Conservation (phyloP, 1,139 yeast genomes). For the Taphrina communis region DNA sequence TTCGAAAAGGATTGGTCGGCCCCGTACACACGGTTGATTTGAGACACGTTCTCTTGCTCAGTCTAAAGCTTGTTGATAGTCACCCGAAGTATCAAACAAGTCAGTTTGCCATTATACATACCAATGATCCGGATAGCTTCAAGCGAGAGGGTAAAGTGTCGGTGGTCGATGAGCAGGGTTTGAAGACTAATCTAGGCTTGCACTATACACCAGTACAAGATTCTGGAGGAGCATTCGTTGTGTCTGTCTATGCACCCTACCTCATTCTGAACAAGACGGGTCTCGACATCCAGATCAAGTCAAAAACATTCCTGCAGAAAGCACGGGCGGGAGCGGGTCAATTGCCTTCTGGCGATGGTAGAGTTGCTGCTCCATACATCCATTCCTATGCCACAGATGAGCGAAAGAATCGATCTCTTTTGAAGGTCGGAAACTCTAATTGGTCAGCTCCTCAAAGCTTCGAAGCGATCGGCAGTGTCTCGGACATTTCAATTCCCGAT, state of each 20-base stretch:
- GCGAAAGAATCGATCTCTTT: constrained; percentile 69
- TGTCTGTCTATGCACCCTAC: constrained; percentile 83
- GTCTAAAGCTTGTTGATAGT: constrained; percentile 66
- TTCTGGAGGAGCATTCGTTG: constrained; percentile 50
- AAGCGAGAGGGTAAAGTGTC: constrained; percentile 61
- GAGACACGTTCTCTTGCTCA: constrained; percentile 69
- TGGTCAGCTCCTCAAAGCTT: constrained; percentile 80
- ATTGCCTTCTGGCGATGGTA: constrained; percentile 47
- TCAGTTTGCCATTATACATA: constrained; percentile 75
- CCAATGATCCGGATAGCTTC: constrained; percentile 63
- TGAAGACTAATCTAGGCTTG: constrained; percentile 65
- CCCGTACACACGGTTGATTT: constrained; percentile 83
- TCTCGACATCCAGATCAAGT: constrained; percentile 64
- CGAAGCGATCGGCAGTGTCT: constrained; percentile 86
- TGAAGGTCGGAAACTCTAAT: constrained; percentile 72
- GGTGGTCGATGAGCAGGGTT: constrained; percentile 67
- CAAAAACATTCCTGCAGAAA: constrained; percentile 53
- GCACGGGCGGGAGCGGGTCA: constrained; percentile 42
- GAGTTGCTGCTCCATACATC: constrained; percentile 67
- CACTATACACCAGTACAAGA: constrained; percentile 58
- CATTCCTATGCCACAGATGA: constrained; percentile 78
- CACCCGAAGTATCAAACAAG: constrained; percentile 62
- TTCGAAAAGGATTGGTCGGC: constrained; percentile 68
- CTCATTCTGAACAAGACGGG: constrained; percentile 82
- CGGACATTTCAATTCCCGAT: constrained; percentile 67